Base-by-base conservation (phyloP, 768 basidiomycete genomes). In the Lactarius vividus region DNA sequence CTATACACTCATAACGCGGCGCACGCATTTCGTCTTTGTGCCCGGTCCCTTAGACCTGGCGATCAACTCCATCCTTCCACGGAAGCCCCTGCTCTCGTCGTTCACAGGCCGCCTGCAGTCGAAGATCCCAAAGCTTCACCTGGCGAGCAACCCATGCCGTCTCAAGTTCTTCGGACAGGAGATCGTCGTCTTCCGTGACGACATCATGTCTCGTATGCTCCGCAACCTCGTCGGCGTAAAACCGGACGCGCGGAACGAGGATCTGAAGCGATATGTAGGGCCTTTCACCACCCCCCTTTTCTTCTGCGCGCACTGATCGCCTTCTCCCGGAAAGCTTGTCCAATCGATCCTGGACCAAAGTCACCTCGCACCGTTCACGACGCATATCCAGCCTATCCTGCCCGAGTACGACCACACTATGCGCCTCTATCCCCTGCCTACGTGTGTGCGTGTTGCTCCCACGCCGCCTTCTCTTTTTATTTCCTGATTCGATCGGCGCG, bases 131-230 rank as follows among this genome's bases (percentile, higher is more conserved):
- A 89, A 91, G 72, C 83, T 88, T 1, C 86, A 91, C 71, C 89
- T 98, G 72, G 88, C 86, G 9, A 89, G 87, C 42, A 97, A 98
- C 75, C 97, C 97, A 1, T 96, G 94, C 77, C 86, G 97, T 23
- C 85, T 98, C 72, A 92, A 92, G 72, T 98, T 97, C 73, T 96
- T 96, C 74, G 86, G 92, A 33, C 96, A 98, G 74, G 97, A 99
- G 77, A 87, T 99, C 61, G 95, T 98, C 53, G 78, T 99, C 29
- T 97, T 91, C 73, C 81, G 97, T 49, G 94, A 98, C 71, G 94
- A 98, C 74, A 75, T 88, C 57, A 98, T 99, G 94, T 85, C 92
- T 1, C 83, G 88, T 70, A 95, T 98, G 93, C 77, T 98, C 68
- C 80, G 97, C 71, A 97, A 98, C 75, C 83, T 93, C 26, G 88